phyloP scores from a whole-genome alignment of 169 alveolate genomes.

The Cryptosporidium xiaoi region DNA sequence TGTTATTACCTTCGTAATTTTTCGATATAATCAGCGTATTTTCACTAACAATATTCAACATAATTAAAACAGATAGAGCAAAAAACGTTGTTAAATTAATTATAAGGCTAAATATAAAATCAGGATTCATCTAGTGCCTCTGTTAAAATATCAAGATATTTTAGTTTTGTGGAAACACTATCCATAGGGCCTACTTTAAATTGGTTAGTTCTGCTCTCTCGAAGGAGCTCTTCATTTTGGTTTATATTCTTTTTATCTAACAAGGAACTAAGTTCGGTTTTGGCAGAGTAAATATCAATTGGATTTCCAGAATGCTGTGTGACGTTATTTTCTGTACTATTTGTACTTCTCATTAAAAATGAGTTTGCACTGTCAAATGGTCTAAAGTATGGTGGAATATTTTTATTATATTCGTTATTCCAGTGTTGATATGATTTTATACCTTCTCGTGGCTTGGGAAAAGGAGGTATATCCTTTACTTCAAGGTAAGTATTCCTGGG shows the following conservation, averaged over 20 bases:
- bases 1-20: too few relatives aligned
- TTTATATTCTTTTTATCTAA: constrained; percentile 8
- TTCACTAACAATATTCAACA: too few relatives aligned
- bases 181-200: constrained; percentile 48
- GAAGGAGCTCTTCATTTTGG: neutral
- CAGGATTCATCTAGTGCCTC: constrained; percentile 68
- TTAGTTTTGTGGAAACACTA: constrained; percentile 42
- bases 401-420: constrained; percentile 10
- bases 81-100: too few relatives aligned
- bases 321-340: neutral
- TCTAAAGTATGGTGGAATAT: constrained; percentile 72
- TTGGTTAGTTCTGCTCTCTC: neutral
- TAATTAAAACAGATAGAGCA: too few relatives aligned
- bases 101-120: neutral
- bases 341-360: neutral
- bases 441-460: constrained; percentile 57
- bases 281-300: constrained; percentile 17
- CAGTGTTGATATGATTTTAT: neutral
- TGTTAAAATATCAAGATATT: constrained; percentile 57
- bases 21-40: too few relatives aligned
- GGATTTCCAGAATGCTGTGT: neutral
- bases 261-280: constrained; percentile 28
- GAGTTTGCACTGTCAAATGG: constrained; percentile 20
- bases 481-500: constrained; percentile 67
- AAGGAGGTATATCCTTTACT: constrained; percentile 62